phyloP scores from a whole-genome alignment of 1,139 yeast species.

The Suhomyces chickasaworum region DNA sequence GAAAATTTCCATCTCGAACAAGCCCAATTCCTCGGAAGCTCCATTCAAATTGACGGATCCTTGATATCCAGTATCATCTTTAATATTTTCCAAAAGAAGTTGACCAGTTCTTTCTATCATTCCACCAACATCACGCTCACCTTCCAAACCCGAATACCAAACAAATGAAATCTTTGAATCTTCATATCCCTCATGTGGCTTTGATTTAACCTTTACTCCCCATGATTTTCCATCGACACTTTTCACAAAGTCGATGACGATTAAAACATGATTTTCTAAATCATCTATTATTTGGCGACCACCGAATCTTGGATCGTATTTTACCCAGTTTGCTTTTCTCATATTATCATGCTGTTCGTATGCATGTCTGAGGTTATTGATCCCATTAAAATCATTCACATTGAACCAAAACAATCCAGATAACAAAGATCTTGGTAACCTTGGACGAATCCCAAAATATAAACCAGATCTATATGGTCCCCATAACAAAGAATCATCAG shows the following conservation, averaged over 20 bases:
- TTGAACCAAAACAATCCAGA: conserved; percentile 92
- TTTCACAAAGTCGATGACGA: conserved; percentile 78
- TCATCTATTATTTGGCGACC: conserved; percentile 81
- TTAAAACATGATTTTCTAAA: conserved; percentile 57
- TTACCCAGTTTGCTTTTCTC: conserved; percentile 80
- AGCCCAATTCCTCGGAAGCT: conserved; percentile 54
- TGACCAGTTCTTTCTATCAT: conserved; percentile 29
- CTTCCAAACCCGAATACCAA: conserved; percentile 77
- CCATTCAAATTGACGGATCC: conserved; percentile 53
- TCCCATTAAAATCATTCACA: conserved; percentile 57
- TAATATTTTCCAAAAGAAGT: conserved; percentile 34
- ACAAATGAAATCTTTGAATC: conserved; percentile 62
- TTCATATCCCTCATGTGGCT: conserved; percentile 54
- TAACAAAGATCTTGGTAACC: conserved; percentile 72
- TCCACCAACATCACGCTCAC: conserved; percentile 40
- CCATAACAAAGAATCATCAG: conserved; percentile 59
- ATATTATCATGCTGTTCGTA: conserved; percentile 77
- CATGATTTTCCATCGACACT: conserved; percentile 71
- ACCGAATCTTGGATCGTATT: conserved; percentile 84
- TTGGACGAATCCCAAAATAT: conserved; percentile 83
- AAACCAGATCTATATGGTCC: conserved; percentile 91
- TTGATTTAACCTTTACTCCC: conserved; percentile 71
- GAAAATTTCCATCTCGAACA: conserved; percentile 52
- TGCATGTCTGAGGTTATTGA: conserved; percentile 70
- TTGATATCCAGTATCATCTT: conserved; percentile 32